These are phyloP conservation scores for Chlamydomonas sp. DNA, from an alignment of 139 green algal genomes.

Conservation along the genomic window DNA sequence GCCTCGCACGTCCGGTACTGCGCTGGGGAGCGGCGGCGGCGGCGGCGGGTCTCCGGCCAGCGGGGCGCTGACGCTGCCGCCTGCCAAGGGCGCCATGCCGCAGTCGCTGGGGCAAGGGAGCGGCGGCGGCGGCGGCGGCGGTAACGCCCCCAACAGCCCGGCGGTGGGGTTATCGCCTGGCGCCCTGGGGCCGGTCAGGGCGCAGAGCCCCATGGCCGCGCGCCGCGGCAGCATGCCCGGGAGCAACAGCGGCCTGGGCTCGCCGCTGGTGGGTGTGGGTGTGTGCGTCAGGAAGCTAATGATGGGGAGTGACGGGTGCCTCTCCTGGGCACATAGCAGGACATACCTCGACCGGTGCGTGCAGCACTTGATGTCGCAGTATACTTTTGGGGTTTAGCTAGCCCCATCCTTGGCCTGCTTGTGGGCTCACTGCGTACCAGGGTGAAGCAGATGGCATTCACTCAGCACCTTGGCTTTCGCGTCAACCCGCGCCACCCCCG, in stretches of 20 bases:
- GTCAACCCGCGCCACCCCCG: too few species aligned
- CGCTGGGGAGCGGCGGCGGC: not conserved
- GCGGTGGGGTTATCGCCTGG: not conserved
- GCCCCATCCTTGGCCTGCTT: too few species aligned
- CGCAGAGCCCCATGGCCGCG: constrained; percentile 26
- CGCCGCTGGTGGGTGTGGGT: too few species aligned
- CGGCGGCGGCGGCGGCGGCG: not conserved
- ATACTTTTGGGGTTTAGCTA: too few species aligned
- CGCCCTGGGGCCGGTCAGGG: not conserved
- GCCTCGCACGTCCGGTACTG: not conserved
- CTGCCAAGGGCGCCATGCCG: constrained; percentile 13
- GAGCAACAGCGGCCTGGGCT: too few species aligned
- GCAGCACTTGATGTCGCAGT: too few species aligned
- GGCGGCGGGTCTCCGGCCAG: not conserved
- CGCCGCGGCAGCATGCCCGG: too few species aligned
- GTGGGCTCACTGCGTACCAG: not conserved
- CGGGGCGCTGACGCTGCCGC: not conserved
- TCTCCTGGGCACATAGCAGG: too few species aligned
- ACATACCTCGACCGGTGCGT: too few species aligned
- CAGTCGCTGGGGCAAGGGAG: not conserved
- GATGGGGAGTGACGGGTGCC: too few species aligned
- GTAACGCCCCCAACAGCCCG: not conserved
- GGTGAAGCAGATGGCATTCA: not conserved
- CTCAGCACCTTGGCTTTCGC: too few species aligned
- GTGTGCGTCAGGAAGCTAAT: too few species aligned